phyloP scores from a whole-genome alignment of 2,329 filamentous ascomycete species.

The Pseudogymnoascus sp. region DNA sequence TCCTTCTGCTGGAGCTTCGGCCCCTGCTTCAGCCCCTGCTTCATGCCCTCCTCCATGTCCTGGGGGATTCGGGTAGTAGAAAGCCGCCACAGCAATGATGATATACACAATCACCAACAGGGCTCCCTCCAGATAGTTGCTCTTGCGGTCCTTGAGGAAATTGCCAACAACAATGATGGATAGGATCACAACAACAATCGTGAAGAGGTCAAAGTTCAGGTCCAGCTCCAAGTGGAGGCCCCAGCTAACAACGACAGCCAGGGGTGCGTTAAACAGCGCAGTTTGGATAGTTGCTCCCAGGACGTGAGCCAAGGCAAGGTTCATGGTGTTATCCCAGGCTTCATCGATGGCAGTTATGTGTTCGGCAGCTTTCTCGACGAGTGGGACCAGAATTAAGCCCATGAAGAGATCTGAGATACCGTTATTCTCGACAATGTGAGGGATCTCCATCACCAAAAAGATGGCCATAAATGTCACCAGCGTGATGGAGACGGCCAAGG shows the following conservation, averaged over 20 bases:
- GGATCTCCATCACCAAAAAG: slow-evolving; percentile 65
- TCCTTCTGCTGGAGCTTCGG: not conserved
- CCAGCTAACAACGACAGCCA: slow-evolving; percentile 81
- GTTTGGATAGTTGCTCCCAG: slow-evolving; percentile 85
- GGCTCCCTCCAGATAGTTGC: slow-evolving; percentile 81
- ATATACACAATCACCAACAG: slow-evolving; percentile 65
- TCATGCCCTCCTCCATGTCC: not conserved
- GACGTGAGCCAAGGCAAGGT: slow-evolving; percentile 77
- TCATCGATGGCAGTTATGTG: slow-evolving; percentile 79
- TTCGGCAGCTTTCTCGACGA: slow-evolving; percentile 82
- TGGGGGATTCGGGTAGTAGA: slow-evolving; percentile 45
- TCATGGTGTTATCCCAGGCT: slow-evolving; percentile 76
- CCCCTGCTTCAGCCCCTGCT: not conserved
- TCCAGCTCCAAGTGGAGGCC: slow-evolving; percentile 63
- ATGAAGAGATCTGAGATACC: slow-evolving; percentile 51
- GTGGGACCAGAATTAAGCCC: slow-evolving; percentile 68
- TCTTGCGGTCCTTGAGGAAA: slow-evolving; percentile 80
- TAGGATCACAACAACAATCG: slow-evolving; percentile 72
- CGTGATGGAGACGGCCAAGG: slow-evolving; percentile 54
- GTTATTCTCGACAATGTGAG: slow-evolving; percentile 45
- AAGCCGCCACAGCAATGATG: slow-evolving; percentile 51
- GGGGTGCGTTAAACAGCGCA: slow-evolving; percentile 76
- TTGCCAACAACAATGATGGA: slow-evolving; percentile 81
- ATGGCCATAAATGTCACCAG: slow-evolving; percentile 69
- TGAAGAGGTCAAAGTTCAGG: slow-evolving; percentile 80